phyloP scores from a whole-genome alignment of 1,284 basidiomycete genomes.

The Papiliotrema fonsecae region DNA sequence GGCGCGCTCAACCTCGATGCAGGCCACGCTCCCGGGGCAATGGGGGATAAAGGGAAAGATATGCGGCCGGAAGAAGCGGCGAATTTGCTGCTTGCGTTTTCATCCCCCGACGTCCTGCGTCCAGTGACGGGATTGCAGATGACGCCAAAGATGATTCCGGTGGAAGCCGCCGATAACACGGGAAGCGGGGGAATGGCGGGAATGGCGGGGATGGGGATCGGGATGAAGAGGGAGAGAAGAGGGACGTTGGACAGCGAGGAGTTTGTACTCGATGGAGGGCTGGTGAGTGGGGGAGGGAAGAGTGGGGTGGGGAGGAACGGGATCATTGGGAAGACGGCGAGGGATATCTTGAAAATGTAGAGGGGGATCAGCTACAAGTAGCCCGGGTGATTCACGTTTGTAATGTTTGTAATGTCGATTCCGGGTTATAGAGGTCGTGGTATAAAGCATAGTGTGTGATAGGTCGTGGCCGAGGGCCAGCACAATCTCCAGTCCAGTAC shows the following conservation, averaged over 20 bases:
- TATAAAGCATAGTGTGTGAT: too few relatives aligned
- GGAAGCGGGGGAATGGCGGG: too few relatives aligned
- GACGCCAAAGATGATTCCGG: conserved; percentile 22
- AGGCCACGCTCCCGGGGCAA: conserved; percentile 7
- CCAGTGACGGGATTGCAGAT: conserved; percentile 16
- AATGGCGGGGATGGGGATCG: too few relatives aligned
- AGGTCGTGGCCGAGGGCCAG: too few relatives aligned
- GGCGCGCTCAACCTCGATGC: conserved; percentile 30
- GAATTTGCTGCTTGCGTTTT: conserved; percentile 40
- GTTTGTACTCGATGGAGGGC: conserved; percentile 33
- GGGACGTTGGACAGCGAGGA: conserved; percentile 35
- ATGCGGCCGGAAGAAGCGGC: conserved; percentile 42
- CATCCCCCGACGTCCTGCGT: conserved; percentile 38
- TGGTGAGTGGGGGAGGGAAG: not conserved
- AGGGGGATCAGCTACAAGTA: too few relatives aligned
- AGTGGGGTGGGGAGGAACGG: not conserved
- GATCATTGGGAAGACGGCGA: conserved; percentile 38
- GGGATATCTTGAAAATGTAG: conserved; percentile 40
- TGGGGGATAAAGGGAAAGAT: conserved; percentile 1
- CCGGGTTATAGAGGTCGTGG: too few relatives aligned
- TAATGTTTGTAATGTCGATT: too few relatives aligned
- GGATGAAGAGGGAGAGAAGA: conserved; percentile 13
- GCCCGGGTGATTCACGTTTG: too few relatives aligned
- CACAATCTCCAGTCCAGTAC: too few relatives aligned
- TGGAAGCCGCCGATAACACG: not conserved